Conservation (phyloP, 2,329 filamentous ascomycete species). For the Penicillium sp. region DNA sequence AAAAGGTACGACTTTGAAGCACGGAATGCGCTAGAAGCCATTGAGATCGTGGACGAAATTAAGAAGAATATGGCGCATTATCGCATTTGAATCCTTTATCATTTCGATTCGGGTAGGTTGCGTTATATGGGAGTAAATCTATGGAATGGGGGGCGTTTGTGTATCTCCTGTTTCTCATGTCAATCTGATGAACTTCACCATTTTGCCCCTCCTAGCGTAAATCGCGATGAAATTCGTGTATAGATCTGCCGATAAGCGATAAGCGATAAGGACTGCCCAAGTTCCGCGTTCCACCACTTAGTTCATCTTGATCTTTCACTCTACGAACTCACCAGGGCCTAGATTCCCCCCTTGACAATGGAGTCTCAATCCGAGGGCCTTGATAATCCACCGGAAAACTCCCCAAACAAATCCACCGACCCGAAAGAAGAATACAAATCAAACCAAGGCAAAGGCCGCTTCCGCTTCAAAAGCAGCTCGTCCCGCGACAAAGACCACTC, state of each 20-base stretch:
- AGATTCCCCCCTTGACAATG: neutral
- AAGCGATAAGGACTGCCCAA: slow-evolving; percentile 6
- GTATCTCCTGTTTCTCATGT: neutral
- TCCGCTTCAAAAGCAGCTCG: slow-evolving; percentile 21
- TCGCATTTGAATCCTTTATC: slow-evolving; percentile 30
- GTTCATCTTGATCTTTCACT: neutral
- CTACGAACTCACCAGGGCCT: neutral
- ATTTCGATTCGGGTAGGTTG: neutral
- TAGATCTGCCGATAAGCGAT: neutral
- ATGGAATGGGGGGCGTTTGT: neutral
- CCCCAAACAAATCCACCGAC: neutral
- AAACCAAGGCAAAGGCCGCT: slow-evolving; percentile 12
- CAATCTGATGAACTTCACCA: neutral
- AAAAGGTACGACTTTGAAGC: slow-evolving; percentile 68
- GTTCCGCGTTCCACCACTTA: neutral
- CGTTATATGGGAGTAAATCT: neutral
- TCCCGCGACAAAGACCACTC: slow-evolving; percentile 12
- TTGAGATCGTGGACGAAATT: slow-evolving; percentile 63
- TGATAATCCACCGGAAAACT: neutral
- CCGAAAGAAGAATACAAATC: slow-evolving; percentile 5
- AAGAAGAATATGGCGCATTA: slow-evolving; percentile 56
- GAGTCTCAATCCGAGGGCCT: neutral
- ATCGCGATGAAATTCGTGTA: neutral
- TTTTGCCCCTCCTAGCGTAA: neutral
- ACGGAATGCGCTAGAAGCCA: slow-evolving; percentile 55